phyloP scores from a whole-genome alignment of 139 green algal species.

The Picochlorum sp. region DNA sequence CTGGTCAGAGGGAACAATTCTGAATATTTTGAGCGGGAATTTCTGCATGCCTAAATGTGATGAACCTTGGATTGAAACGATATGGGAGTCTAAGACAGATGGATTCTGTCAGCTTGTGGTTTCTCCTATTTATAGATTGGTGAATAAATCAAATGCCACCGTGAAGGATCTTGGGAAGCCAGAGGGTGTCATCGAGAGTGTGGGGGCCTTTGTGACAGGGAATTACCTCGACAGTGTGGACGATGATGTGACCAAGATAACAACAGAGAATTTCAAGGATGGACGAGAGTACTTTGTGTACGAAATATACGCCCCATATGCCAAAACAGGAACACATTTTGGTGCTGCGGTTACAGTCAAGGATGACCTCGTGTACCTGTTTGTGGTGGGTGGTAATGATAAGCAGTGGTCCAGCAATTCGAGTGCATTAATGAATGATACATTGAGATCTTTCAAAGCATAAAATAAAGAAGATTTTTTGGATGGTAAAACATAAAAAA shows the following conservation, averaged over 20 bases:
- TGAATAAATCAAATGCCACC: conserved; percentile 39
- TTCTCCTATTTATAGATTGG: conserved; percentile 59
- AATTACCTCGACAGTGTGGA: conserved; percentile 21
- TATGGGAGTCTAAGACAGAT: conserved; percentile 43
- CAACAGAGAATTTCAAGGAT: conserved; percentile 18
- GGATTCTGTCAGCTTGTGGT: conserved; percentile 60
- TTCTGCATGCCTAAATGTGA: conserved; percentile 59
- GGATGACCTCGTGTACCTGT: conserved; percentile 51
- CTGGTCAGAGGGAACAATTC: conserved; percentile 19
- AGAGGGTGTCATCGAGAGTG: conserved; percentile 37
- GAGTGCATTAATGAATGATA: conserved; percentile 38
- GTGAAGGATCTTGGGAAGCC: conserved; percentile 56
- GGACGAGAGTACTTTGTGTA: conserved; percentile 34
- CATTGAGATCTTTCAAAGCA: conserved; percentile 39
- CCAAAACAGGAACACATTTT: conserved; percentile 38
- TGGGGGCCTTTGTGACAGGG: conserved; percentile 76
- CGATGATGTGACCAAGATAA: conserved; percentile 16
- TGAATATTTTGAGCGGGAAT: conserved; percentile 53
- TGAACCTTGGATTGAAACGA: conserved; percentile 68
- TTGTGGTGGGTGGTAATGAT: conserved; percentile 57
- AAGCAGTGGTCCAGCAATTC: conserved; percentile 55
- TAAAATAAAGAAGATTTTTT: too few species aligned
- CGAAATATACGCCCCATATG: conserved; percentile 31
- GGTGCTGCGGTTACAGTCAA: conserved; percentile 57
- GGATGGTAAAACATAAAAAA: too few species aligned